Base-by-base conservation (phyloP, 768 basidiomycete species). In the Russula olivacea region DNA sequence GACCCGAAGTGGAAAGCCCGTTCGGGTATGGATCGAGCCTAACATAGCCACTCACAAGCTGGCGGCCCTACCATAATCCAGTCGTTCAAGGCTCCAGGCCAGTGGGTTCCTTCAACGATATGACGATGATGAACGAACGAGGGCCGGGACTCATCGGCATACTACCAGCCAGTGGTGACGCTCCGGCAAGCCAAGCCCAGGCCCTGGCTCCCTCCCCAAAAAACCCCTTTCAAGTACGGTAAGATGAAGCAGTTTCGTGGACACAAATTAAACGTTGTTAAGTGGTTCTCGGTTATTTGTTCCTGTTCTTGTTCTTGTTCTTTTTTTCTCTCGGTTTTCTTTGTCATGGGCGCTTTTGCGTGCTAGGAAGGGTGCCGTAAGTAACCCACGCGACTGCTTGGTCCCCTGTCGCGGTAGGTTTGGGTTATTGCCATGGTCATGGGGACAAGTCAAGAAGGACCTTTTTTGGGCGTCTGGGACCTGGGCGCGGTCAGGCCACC, bases 1-100 rank as follows among this genome's bases (percentile, higher is more conserved):
- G 19, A 43, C 36, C 32, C 28, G 38, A 54, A 48, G 17, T 12
- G 58, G 45, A 59, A 59, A 63, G 4, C 52, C 58, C 57, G 61
- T 62, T 57, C 41, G 61, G 52, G 52, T 54, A n/a, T 36, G 51
- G 11, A 21, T 23, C n/a, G 52, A 53, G 34, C 21, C 52, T 54
- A 38, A 45, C 10, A 5, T 55, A n/a, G 21, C 30, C 14, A 25
- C 14, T 50, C n/a, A 5, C n/a, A 59, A 2, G 9, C 50, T 25
- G 40, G 47, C 50, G 50, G 58, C 41, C 21, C 6, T 30, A 21
- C 21, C 2, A 47, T 56, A 3, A 34, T 21, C 32, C 21, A 48
- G 38, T 55, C 28, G 28, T 21, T 43, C 21, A 23, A 10, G 28
- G 5, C 21, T 23, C n/a, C 19, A 32, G 17, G 38, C 8, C 51